Evolutionary conservation across 768 basidiomycete genomes (phyloP).

Genomic region (Lactifluus pinguis): DNA sequence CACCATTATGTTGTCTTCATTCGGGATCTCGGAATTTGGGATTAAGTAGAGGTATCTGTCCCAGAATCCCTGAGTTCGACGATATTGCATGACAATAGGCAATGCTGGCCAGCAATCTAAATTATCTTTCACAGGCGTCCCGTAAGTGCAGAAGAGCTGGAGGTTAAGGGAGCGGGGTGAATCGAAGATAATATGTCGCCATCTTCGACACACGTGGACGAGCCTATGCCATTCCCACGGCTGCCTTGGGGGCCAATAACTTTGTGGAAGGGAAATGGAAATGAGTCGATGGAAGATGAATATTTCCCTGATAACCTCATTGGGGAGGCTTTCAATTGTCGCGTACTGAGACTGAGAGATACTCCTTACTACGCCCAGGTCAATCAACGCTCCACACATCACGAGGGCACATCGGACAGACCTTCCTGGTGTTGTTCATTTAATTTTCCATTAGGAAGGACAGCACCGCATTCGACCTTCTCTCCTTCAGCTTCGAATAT

Average conservation of each 20-base stretch:
- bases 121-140: not conserved
- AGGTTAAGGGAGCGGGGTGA: not conserved
- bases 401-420: not conserved
- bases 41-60: too few species aligned
- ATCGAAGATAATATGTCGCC: not conserved
- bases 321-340: not conserved
- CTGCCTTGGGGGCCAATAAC: not conserved
- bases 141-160: not conserved
- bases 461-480: not conserved
- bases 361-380: not conserved
- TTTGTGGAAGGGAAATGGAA: too few species aligned
- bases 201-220: not conserved
- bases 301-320: not conserved
- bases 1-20: not conserved
- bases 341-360: too few species aligned
- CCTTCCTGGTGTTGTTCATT: not conserved
- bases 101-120: not conserved
- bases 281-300: not conserved
- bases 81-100: not conserved
- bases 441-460: not conserved
- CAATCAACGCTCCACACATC: too few species aligned
- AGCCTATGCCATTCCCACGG: not conserved
- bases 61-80: too few species aligned
- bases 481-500: not conserved
- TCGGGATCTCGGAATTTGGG: not conserved